Conservation (phyloP, 73 alveolate genomes). For the Stentor coeruleus region DNA sequence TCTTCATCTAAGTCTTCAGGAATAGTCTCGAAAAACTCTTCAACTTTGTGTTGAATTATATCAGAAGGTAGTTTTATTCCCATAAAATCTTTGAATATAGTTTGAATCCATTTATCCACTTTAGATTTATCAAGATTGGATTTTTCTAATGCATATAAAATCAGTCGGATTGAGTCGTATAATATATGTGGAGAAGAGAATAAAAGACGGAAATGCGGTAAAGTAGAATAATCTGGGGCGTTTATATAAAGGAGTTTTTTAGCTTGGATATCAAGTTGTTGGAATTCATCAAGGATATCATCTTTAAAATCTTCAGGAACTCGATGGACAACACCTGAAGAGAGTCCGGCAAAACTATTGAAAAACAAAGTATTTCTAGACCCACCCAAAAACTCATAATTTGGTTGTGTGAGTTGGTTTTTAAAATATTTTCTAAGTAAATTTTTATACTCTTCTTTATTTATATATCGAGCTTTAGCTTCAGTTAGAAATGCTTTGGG, state of each 20-base stretch:
- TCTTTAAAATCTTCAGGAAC: neutral
- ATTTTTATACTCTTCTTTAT: neutral
- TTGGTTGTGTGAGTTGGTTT: neutral
- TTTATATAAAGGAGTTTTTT: neutral
- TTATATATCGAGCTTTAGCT: neutral
- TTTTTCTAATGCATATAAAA: neutral
- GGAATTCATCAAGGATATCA: neutral
- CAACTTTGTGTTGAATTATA: neutral
- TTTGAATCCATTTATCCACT: neutral
- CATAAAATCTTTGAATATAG: neutral
- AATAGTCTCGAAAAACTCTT: neutral
- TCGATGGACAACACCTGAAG: conserved; percentile 6
- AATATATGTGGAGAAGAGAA: neutral
- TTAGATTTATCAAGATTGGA: neutral
- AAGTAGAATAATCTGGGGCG: neutral
- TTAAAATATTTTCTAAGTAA: neutral
- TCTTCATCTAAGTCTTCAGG: neutral
- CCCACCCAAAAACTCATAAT: conserved; percentile 15
- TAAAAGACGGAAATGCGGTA: conserved; percentile 20
- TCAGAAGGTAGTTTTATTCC: conserved; percentile 6
- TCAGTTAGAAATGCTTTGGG: neutral
- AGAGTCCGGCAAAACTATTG: conserved; percentile 10
- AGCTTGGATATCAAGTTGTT: neutral
- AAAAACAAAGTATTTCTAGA: conserved; percentile 14
- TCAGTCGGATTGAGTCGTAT: neutral